A percentile compares a stretch with the other conserved stretches of the same genome.
These are phyloP conservation scores for Botrytis tulipae DNA, from an alignment of 2,329 filamentous ascomycete genomes.

Conservation along the genomic window DNA sequence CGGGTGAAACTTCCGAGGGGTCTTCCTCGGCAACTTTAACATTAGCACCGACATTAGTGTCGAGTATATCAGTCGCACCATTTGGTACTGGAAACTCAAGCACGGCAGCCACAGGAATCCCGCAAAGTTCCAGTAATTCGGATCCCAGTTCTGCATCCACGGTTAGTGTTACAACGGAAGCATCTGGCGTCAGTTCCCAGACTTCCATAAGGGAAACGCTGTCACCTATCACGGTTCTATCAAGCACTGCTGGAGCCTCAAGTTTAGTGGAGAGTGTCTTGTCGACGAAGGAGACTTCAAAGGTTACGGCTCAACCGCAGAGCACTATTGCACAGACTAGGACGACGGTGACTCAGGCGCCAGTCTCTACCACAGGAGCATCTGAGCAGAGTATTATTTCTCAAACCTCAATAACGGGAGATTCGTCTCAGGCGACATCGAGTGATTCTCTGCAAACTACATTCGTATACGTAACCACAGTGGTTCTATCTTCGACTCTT, in stretches of 20 bases:
- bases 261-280: too few relatives aligned
- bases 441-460: not conserved
- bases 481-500: not conserved
- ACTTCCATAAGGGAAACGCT: not conserved
- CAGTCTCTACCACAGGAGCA: too few relatives aligned
- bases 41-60: not conserved
- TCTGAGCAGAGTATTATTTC: not conserved
- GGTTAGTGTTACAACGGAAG: not conserved
- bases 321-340: not conserved
- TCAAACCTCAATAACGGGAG: not conserved
- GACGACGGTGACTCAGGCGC: not conserved
- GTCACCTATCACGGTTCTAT: not conserved
- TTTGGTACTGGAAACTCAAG: not conserved
- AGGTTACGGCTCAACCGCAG: not conserved
- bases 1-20: not conserved
- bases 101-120: not conserved
- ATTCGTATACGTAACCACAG: not conserved
- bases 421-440: not conserved
- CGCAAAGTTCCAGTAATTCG: not conserved
- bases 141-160: not conserved
- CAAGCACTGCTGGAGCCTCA: not conserved
- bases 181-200: not conserved
- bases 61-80: not conserved
- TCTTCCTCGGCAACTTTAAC: not conserved
- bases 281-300: not conserved